A percentile compares a stretch with the other conserved stretches of the same genome.
Evolutionary conservation across 345 rosid species (phyloP).

Genomic region (Brassica incana): DNA sequence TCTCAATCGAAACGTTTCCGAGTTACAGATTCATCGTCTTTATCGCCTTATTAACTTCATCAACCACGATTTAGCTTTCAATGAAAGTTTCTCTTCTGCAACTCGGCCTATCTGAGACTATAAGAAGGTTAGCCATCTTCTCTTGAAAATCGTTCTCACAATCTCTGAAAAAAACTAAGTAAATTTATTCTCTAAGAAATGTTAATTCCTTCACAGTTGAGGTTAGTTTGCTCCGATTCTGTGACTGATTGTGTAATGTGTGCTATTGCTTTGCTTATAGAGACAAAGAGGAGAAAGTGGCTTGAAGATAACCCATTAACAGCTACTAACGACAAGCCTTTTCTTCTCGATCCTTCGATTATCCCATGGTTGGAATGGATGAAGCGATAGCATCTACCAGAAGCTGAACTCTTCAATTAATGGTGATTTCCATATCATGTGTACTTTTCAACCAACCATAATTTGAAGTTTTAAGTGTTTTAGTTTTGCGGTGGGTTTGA

Average conservation of each 20-base stretch:
- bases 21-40: too few species aligned
- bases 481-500: not conserved
- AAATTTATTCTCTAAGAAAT: too few species aligned
- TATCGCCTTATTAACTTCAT: too few species aligned
- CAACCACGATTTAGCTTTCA: too few species aligned
- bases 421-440: not conserved
- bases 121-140: too few species aligned
- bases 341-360: not conserved
- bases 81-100: too few species aligned
- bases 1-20: too few species aligned
- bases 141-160: too few species aligned
- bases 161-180: too few species aligned
- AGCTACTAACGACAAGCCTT: too few species aligned
- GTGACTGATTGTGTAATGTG: not conserved
- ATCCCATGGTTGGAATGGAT: not conserved
- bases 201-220: too few species aligned
- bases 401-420: not conserved
- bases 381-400: not conserved
- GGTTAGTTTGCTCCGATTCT: not conserved
- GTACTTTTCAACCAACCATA: not conserved
- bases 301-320: not conserved
- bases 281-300: not conserved
- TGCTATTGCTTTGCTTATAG: not conserved
- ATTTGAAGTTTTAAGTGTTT: not conserved
- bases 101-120: too few species aligned